Evolutionary conservation across 83 land plant species (phyloP).

Genomic region (Diphasiastrum complanatum): DNA sequence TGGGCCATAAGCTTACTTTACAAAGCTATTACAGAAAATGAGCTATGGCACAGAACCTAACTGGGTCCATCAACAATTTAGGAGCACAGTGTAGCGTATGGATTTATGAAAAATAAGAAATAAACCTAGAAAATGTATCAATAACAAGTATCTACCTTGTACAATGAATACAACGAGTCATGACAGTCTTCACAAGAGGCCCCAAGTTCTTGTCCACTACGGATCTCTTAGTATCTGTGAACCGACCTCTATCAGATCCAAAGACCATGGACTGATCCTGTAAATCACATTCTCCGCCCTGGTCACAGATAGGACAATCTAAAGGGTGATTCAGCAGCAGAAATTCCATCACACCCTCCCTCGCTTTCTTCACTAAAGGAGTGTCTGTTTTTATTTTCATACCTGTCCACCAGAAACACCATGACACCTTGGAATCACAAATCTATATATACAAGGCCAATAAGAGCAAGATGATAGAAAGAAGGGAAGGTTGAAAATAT

Average conservation of each 20-base stretch:
- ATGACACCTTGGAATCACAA: no score
- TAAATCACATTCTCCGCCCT: conserved; percentile 97
- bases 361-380: conserved; percentile 84
- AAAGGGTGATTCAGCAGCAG: conserved; percentile 91
- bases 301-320: conserved; percentile 99
- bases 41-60: no score
- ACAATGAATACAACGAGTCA: conserved; percentile 97
- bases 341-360: conserved; percentile 99
- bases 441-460: no score
- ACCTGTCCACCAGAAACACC: conserved; percentile 35
- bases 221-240: conserved; percentile 79
- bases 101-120: background rate
- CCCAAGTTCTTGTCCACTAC: conserved; percentile 95
- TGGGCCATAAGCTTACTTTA: no score
- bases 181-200: conserved; percentile 93
- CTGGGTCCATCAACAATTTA: no score
- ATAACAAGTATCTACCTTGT: conserved; percentile 52
- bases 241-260: conserved; percentile 92
- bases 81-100: background rate
- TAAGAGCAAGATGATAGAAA: no score
- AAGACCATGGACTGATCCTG: conserved; percentile 98
- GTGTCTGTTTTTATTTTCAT: conserved; percentile 98
- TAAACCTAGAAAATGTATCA: background rate
- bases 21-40: no score
- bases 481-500: no score